phyloP scores from a whole-genome alignment of 352 stramenopile genomes.

The Phytophthora crassamura region DNA sequence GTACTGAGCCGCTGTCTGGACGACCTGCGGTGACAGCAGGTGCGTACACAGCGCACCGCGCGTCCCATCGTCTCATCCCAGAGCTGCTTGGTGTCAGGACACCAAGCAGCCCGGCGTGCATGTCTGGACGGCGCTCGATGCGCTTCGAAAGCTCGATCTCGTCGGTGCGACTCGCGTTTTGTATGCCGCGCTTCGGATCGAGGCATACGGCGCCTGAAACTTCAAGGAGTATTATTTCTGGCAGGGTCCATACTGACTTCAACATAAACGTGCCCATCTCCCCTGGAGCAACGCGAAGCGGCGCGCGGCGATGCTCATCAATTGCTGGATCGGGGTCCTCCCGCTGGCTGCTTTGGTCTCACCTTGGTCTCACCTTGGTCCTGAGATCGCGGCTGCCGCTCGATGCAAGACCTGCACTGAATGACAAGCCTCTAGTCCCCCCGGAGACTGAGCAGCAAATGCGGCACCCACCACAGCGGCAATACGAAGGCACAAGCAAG shows the following conservation, averaged over 20 bases:
- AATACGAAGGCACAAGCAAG: slow-evolving; percentile 13
- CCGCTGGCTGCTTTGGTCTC: not conserved
- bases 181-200: slow-evolving; percentile 21
- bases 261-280: slow-evolving; percentile 36
- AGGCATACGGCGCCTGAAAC: slow-evolving; percentile 23
- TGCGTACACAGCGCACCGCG: slow-evolving; percentile 8
- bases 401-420: too few relatives aligned
- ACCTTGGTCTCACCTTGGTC: not conserved
- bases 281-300: slow-evolving; percentile 37
- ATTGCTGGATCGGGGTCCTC: not conserved
- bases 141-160: not conserved
- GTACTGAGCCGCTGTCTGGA: too few relatives aligned
- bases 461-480: slow-evolving; percentile 3
- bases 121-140: slow-evolving; percentile 2
- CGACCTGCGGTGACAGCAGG: slow-evolving; percentile 13
- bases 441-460: too few relatives aligned
- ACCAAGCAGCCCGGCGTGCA: slow-evolving; percentile 4
- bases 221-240: slow-evolving; percentile 59
- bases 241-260: slow-evolving; percentile 43
- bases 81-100: slow-evolving; percentile 3
- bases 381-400: too few relatives aligned
- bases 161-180: slow-evolving; percentile 10
- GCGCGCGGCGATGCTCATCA: slow-evolving; percentile 31
- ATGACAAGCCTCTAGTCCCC: not conserved
- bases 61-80: slow-evolving; percentile 17